Conservation (phyloP, 2,329 filamentous ascomycete species). For the Orbilia oligospora region DNA sequence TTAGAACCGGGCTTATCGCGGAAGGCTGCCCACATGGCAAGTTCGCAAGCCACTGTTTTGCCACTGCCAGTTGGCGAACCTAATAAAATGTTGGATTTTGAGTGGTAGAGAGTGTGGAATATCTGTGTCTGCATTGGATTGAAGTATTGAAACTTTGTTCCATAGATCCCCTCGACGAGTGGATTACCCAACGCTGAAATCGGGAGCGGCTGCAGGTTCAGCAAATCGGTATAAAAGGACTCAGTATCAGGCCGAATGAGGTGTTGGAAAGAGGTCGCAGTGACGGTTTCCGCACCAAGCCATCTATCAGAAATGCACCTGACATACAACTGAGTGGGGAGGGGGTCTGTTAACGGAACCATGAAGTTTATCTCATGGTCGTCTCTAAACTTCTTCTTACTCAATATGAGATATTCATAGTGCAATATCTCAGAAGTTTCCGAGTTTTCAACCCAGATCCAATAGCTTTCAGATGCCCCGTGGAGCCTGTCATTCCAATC, state of each 20-base stretch:
- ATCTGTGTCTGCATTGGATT: conserved; percentile 99
- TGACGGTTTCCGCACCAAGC: conserved; percentile 96
- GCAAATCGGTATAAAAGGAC: conserved; percentile 93
- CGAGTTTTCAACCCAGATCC: conserved; percentile 99
- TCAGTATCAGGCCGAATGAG: conserved; percentile 97
- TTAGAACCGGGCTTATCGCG: conserved; percentile 93
- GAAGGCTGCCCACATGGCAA: conserved; percentile 99
- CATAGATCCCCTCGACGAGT: conserved; percentile 88
- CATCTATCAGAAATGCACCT: conserved; percentile 94
- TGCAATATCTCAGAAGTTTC: conserved; percentile 98
- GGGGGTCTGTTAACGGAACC: conserved; percentile 90
- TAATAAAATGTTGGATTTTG: conserved; percentile 88
- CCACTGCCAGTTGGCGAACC: conserved; percentile 97
- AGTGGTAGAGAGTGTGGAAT: conserved; percentile 96
- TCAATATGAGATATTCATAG: conserved; percentile 96
- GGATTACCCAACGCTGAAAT: conserved; percentile 90
- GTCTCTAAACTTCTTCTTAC: conserved; percentile 88
- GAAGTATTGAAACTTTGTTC: conserved; percentile 91
- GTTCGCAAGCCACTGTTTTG: conserved; percentile 94
- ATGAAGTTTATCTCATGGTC: conserved; percentile 99
- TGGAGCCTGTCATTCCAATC: conserved; percentile 94
- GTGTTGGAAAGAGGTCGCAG: conserved; percentile 96
- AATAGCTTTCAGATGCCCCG: conserved; percentile 95
- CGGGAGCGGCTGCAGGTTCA: conserved; percentile 90
- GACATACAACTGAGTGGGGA: conserved; percentile 96